phyloP scores from a whole-genome alignment of 1,284 basidiomycete species.

The Trichosporon faecale region DNA sequence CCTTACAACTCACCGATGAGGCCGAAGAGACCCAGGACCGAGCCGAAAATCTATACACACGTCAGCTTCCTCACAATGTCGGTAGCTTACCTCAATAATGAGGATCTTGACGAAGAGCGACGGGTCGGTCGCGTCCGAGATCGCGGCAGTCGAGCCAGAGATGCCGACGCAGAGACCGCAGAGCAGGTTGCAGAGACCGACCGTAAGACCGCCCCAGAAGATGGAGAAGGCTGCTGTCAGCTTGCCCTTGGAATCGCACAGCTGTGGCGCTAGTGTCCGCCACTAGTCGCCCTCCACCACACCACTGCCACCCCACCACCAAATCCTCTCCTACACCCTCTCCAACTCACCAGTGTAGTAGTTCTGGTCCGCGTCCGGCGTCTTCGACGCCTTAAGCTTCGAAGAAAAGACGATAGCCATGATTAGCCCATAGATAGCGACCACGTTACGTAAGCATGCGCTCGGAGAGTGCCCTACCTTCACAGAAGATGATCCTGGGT shows the following conservation, averaged over 20 bases:
- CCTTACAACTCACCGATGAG: conserved; percentile 82
- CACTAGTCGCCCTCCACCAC: too few species aligned
- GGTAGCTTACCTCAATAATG: conserved; percentile 64
- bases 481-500: conserved; percentile 93
- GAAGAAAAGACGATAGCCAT: conserved; percentile 91
- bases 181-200: conserved; percentile 82
- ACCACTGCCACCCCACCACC: not conserved
- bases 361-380: conserved; percentile 74
- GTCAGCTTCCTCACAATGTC: not conserved
- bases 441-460: conserved; percentile 56
- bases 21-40: conserved; percentile 85
- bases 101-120: conserved; percentile 90
- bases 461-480: conserved; percentile 49
- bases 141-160: conserved; percentile 84
- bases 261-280: not conserved
- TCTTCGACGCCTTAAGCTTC: conserved; percentile 63
- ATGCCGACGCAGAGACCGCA: conserved; percentile 88
- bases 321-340: not conserved
- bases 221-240: conserved; percentile 68
- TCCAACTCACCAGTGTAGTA: conserved; percentile 73
- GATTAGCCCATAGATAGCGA: conserved; percentile 85
- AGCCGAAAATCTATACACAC: conserved; percentile 72
- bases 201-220: conserved; percentile 92
- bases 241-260: not conserved
- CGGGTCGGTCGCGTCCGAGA: conserved; percentile 89